Percentiles rank a stretch among this genome's conserved stretches.
Evolutionary conservation across 768 basidiomycete species (phyloP).

Genomic region (Asterophora parasitica): DNA sequence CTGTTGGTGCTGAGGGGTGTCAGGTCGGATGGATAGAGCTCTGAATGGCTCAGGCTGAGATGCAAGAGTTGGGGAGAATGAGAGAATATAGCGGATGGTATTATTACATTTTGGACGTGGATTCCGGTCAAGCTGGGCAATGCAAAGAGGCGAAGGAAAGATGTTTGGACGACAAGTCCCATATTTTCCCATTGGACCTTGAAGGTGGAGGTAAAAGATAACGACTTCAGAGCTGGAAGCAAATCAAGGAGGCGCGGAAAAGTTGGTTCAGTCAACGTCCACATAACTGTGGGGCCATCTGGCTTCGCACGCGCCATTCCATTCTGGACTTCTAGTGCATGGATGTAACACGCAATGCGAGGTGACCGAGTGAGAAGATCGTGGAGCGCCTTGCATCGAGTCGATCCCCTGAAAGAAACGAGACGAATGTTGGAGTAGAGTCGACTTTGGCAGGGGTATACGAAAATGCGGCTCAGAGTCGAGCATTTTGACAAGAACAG

Average conservation of each 20-base stretch:
- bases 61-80: background rate
- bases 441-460: no score
- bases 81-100: constrained; percentile 2
- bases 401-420: no score
- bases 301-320: background rate
- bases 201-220: constrained; percentile 1
- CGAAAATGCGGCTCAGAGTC: no score
- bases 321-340: background rate
- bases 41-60: background rate
- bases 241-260: constrained; percentile 4
- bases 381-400: no score
- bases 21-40: background rate
- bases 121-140: constrained; percentile 3
- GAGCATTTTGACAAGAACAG: no score
- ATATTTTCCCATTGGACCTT: background rate
- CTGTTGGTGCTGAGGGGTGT: background rate
- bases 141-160: constrained; percentile 4
- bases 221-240: constrained; percentile 2
- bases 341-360: no score
- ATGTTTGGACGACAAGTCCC: background rate
- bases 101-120: background rate
- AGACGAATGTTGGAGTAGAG: no score
- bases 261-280: constrained; percentile 2
- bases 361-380: no score
- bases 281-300: background rate